Evolutionary conservation across 202 grass and related monocot genomes (phyloP).

Genomic region (Alloteropsis angusta): DNA sequence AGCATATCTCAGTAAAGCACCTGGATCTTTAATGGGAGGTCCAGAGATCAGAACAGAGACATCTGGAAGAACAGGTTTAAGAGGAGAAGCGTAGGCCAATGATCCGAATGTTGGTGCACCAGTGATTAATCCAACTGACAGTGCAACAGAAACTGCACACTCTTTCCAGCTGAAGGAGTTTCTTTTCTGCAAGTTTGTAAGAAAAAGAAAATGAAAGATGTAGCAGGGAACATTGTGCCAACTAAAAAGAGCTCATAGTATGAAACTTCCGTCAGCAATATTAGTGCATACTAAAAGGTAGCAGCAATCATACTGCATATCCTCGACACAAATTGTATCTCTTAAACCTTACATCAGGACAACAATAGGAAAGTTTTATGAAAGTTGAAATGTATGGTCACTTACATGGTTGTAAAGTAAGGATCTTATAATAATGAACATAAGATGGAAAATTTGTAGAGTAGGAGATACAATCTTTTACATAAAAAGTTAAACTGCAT

Average conservation of each 20-base stretch:
- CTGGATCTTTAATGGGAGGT: constrained; percentile 95
- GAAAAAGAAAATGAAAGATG: constrained; percentile 13
- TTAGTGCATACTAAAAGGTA: not conserved
- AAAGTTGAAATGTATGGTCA: not conserved
- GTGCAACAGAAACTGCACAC: constrained; percentile 70
- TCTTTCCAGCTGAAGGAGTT: constrained; percentile 61
- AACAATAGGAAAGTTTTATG: not conserved
- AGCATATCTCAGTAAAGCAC: constrained; percentile 91
- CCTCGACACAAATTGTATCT: not conserved
- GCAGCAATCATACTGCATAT: not conserved
- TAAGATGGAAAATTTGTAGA: not conserved
- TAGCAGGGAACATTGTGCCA: not conserved
- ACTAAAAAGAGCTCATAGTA: not conserved
- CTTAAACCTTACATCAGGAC: not conserved
- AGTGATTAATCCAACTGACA: constrained; percentile 72
- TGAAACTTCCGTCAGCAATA: not conserved
- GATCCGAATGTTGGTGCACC: constrained; percentile 28
- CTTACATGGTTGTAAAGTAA: not conserved
- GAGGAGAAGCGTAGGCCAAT: constrained; percentile 47
- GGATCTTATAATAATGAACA: not conserved
- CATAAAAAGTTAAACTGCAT: not conserved
- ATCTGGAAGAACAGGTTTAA: constrained; percentile 61
- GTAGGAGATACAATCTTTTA: not conserved
- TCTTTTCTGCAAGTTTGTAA: constrained; percentile 40
- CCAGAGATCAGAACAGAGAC: constrained; percentile 93